Evolutionary conservation across 1,284 basidiomycete species (phyloP).

Genomic region (Porodaedalea pini): DNA sequence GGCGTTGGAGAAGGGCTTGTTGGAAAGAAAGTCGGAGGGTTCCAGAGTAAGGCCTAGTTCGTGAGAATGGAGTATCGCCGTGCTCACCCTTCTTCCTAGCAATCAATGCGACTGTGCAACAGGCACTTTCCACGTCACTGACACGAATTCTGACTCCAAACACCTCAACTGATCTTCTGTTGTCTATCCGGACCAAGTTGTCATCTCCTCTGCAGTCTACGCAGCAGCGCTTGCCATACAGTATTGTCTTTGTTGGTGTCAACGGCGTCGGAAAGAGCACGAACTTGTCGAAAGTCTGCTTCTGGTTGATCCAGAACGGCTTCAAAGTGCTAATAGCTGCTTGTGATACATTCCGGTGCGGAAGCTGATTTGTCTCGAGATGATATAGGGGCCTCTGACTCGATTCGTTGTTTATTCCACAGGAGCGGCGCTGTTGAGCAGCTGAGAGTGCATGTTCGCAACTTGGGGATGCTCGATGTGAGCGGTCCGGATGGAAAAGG

Average conservation of each 20-base stretch:
- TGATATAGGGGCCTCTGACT: not conserved
- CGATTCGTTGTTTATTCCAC: slow-evolving; percentile 11
- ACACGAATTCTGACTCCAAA: slow-evolving; percentile 95
- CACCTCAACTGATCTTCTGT: slow-evolving; percentile 91
- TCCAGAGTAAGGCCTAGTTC: slow-evolving; percentile 61
- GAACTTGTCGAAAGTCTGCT: slow-evolving; percentile 96
- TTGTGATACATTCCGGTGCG: slow-evolving; percentile 92
- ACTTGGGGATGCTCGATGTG: slow-evolving; percentile 83
- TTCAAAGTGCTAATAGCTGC: slow-evolving; percentile 94
- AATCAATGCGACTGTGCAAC: slow-evolving; percentile 81
- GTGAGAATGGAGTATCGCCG: slow-evolving; percentile 7
- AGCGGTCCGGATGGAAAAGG: slow-evolving; percentile 70
- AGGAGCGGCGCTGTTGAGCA: slow-evolving; percentile 98
- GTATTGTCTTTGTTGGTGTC: slow-evolving; percentile 97
- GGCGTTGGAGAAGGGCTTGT: slow-evolving; percentile 86
- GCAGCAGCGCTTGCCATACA: slow-evolving; percentile 82
- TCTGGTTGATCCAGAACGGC: slow-evolving; percentile 97
- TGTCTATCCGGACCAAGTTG: slow-evolving; percentile 73
- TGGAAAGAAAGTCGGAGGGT: slow-evolving; percentile 86
- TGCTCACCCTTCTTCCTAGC: slow-evolving; percentile 41
- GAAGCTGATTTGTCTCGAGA: slow-evolving; percentile 16
- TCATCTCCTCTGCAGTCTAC: slow-evolving; percentile 65
- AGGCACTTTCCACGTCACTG: slow-evolving; percentile 81
- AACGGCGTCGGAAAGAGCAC: slow-evolving; percentile 99
- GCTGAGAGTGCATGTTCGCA: slow-evolving; percentile 92